Conservation (phyloP, 768 basidiomycete genomes). For the Crepidotus variabilis region DNA sequence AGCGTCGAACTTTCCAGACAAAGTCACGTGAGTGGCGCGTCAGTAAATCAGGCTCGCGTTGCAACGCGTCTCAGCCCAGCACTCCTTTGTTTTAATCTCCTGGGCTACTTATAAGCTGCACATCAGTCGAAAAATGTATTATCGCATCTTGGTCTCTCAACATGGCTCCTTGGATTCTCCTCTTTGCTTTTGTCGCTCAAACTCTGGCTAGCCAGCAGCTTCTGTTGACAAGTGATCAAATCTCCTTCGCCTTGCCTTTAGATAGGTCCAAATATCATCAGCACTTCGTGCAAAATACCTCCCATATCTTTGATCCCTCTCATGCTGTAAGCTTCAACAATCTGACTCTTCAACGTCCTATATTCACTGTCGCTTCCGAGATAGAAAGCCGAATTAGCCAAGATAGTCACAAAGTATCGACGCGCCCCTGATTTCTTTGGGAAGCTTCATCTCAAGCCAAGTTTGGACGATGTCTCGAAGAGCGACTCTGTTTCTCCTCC, state of each 20-base stretch:
- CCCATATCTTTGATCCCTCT: slow-evolving; percentile 4
- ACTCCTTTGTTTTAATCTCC: not conserved
- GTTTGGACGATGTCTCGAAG: not conserved
- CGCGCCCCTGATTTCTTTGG: slow-evolving; percentile 12
- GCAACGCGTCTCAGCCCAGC: not conserved
- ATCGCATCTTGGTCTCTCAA: too few species aligned
- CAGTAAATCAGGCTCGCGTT: not conserved
- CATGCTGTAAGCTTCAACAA: not conserved
- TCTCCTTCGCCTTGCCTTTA: too few species aligned
- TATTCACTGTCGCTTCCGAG: too few species aligned
- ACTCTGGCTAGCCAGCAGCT: too few species aligned
- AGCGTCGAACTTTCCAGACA: not conserved
- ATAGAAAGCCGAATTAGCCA: slow-evolving; percentile 15
- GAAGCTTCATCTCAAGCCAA: slow-evolving; percentile 2
- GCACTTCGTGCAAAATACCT: too few species aligned
- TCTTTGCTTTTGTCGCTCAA: too few species aligned
- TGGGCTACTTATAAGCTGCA: not conserved
- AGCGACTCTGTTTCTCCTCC: not conserved
- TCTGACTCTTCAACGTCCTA: too few species aligned
- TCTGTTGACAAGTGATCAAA: too few species aligned
- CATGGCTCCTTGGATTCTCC: too few species aligned
- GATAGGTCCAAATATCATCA: too few species aligned
- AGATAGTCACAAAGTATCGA: slow-evolving; percentile 16
- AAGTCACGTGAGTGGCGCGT: not conserved
- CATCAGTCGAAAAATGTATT: too few species aligned